Conservation (phyloP, 2,329 filamentous ascomycete species). For the Metarhizium guizhouense region DNA sequence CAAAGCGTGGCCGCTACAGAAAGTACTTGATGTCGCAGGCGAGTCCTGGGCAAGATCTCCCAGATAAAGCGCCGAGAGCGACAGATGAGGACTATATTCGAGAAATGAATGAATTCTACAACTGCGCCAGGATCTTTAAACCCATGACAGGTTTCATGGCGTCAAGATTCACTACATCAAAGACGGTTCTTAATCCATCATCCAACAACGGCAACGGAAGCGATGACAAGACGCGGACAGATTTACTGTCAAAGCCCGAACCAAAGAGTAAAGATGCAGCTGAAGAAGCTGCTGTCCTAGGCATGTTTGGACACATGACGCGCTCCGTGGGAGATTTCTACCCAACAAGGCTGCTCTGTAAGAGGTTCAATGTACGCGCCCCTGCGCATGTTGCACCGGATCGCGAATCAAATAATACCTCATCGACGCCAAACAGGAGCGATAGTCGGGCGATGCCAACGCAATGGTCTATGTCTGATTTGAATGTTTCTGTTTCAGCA, state of each 20-base stretch:
- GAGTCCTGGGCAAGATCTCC: constrained; percentile 31
- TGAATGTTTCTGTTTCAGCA: neutral
- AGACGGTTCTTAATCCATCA: constrained; percentile 29
- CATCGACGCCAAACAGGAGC: neutral
- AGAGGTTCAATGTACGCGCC: constrained; percentile 80
- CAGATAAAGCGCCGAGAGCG: constrained; percentile 32
- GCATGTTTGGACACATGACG: constrained; percentile 90
- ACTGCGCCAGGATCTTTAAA: constrained; percentile 66
- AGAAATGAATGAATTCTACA: constrained; percentile 69
- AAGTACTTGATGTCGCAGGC: constrained; percentile 72
- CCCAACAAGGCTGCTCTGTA: constrained; percentile 81
- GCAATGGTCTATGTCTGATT: neutral
- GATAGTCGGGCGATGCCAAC: neutral
- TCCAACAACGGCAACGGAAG: constrained; percentile 1
- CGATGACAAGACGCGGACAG: constrained; percentile 9
- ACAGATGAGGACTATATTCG: constrained; percentile 66
- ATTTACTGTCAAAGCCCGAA: constrained; percentile 21
- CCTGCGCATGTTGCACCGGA: constrained; percentile 59
- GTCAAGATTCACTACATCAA: constrained; percentile 75
- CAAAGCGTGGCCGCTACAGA: constrained; percentile 73
- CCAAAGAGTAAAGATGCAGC: constrained; percentile 54
- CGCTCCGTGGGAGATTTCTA: constrained; percentile 63
- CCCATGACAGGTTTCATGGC: constrained; percentile 91
- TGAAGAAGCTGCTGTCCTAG: constrained; percentile 76
- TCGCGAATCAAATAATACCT: constrained; percentile 21